phyloP scores from a whole-genome alignment of 2,329 filamentous ascomycete species.

The Acrocalymma vagum region DNA sequence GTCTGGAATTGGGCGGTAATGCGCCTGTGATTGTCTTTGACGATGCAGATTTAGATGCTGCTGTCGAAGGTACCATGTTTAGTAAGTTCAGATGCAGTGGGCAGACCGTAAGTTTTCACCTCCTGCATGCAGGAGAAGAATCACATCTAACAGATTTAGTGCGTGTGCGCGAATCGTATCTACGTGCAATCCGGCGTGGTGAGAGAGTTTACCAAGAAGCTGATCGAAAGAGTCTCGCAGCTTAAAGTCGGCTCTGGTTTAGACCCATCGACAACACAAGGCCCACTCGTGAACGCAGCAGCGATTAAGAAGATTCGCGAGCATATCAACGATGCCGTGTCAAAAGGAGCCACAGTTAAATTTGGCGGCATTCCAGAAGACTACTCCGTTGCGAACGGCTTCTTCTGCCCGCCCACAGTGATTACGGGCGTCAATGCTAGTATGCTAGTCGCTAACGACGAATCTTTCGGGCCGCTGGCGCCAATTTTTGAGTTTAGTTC shows the following conservation, averaged over 20 bases:
- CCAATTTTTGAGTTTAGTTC: constrained; percentile 68
- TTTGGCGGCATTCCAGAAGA: constrained; percentile 56
- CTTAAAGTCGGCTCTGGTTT: constrained; percentile 59
- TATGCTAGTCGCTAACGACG: constrained; percentile 53
- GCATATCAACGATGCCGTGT: constrained; percentile 31
- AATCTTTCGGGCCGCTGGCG: constrained; percentile 69
- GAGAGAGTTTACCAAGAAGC: constrained; percentile 38
- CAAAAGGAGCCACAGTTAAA: constrained; percentile 45
- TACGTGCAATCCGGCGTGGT: constrained; percentile 55
- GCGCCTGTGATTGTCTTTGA: constrained; percentile 28
- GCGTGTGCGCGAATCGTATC: constrained; percentile 52
- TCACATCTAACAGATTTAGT: not conserved
- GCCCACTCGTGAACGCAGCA: constrained; percentile 64
- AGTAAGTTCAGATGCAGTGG: constrained; percentile 56
- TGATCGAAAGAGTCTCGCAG: constrained; percentile 52
- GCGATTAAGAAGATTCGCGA: constrained; percentile 38
- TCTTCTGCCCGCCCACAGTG: constrained; percentile 54
- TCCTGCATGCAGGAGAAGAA: no score
- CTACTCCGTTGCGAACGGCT: constrained; percentile 54
- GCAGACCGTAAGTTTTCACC: constrained; percentile 50
- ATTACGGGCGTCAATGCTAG: constrained; percentile 26
- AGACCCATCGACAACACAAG: constrained; percentile 61
- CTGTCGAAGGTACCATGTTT: constrained; percentile 28
- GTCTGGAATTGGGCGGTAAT: constrained; percentile 23
- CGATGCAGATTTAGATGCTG: constrained; percentile 24